Evolutionary conservation across 2,329 filamentous ascomycete species (phyloP).

Genomic region (Lasiodiplodia hormozganensis): DNA sequence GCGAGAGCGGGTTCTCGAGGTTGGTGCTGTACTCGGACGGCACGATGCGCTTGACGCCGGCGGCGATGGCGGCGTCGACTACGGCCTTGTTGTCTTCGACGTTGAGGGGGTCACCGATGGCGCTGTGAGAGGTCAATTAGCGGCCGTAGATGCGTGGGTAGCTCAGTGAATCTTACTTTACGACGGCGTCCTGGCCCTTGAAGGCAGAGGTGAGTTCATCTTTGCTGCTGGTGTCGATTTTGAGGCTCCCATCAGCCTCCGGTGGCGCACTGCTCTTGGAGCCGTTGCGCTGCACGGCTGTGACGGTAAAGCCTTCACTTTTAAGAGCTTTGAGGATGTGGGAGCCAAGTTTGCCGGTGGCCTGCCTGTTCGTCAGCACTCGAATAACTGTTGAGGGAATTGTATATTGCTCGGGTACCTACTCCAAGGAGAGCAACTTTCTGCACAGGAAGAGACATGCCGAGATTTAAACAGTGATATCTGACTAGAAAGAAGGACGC

Average conservation of each 20-base stretch:
- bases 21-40: conserved; percentile 42
- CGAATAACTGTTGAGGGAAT: no score
- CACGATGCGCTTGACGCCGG: conserved; percentile 44
- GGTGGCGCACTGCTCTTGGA: background rate
- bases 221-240: conserved; percentile 22
- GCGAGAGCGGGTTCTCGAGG: conserved; percentile 28
- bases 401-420: background rate
- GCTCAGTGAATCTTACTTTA: background rate
- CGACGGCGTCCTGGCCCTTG: conserved; percentile 22
- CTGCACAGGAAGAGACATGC: background rate
- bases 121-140: background rate
- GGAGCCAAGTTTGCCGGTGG: conserved; percentile 23
- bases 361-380: background rate
- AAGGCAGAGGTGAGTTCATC: conserved; percentile 12
- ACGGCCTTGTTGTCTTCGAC: conserved; percentile 32
- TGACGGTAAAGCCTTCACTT: conserved; percentile 9
- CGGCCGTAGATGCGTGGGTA: background rate
- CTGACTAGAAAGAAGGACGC: background rate
- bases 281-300: conserved; percentile 10
- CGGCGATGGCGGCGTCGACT: conserved; percentile 44
- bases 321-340: conserved; percentile 19
- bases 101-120: conserved; percentile 3
- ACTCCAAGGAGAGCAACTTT: conserved; percentile 6
- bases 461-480: background rate
- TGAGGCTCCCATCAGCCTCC: background rate